Base-by-base conservation (phyloP, 139 green algal species). In the Pleodorina starrii region DNA sequence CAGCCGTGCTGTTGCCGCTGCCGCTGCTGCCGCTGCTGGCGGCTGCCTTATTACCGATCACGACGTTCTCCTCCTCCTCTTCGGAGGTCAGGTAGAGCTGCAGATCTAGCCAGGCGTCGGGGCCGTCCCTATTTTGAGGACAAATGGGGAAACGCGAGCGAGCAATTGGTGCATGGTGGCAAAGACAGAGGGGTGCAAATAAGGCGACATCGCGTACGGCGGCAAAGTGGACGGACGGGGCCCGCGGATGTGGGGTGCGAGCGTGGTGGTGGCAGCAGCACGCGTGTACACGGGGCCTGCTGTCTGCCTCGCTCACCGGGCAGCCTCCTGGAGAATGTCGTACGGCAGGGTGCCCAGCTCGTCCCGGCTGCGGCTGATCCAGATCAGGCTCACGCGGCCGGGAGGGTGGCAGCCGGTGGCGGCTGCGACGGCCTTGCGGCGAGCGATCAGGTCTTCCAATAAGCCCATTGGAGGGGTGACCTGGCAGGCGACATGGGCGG, bases 21-120 rank as follows among this genome's bases (percentile, higher is more conserved):
- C 48, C 12, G 48, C 11, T 10, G 48, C 48, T 57, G 48, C 48
- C 48, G 48, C 11, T 10, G 48, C 11, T n/a, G n/a, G n/a, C n/a
- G n/a, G n/a, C n/a, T n/a, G n/a, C n/a, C 63, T 19, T 73, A 19
- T 6, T 2, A 19, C 19, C 35, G 16, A 19, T 73, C 63, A 19
- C 2, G 16, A n/a, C n/a, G 32, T 73, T 23, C 19, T 2, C 63
- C 19, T 73, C 2, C 63, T 73, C 63, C 63, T 38, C 63, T 36
- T 32, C 16, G 3, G 40, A 21, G 44, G 82, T 80, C 21, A 79
- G 35, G 60, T 71, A 88, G 7, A 88, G 82, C 27, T 60, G 63
- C 44, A 88, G 19, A 63, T 88, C 66, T 35, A 88, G 66, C 82
- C 82, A 88, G 1, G 42, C 29, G 42, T 69, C 63, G 63, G 63